Evolutionary conservation across 2,329 filamentous ascomycete species (phyloP), one percentile per base, ranked within the genome.

Genomic region (Akanthomyces uredinophilus): DNA sequence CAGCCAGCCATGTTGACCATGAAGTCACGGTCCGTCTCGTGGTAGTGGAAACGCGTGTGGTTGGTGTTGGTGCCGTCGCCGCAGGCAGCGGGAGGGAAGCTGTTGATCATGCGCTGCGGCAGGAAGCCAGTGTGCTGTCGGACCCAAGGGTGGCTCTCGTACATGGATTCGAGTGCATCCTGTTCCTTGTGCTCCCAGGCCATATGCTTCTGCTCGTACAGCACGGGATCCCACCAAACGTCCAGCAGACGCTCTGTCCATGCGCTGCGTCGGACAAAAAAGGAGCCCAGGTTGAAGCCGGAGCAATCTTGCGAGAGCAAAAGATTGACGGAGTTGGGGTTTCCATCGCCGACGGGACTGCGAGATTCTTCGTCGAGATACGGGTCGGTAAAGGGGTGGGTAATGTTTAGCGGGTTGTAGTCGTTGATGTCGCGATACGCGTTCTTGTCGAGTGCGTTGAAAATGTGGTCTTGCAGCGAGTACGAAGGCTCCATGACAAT

Each of bases 141-240:
- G 60, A 98, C 87, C 93, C 95, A 99, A 0, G 95, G 91, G 73
- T 98, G 94, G 61, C 89, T 89, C 62, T 82, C 84, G 78, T 99
- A 99, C 65, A 99, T 82, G 77, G 96, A 90, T 77, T 97, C 93
- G 47, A 99, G 79, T 1, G 93, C 92, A 72, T 98, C 93, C 77
- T 99, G 95, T 75, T 99, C 95, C 74, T 98, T 98, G 80, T 99
- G 95, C 71, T 95, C 93, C 95, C 95, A 99, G 65, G 95, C 86
- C 93, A 97, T 97, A 74, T 99, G 95, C 73, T 92, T 96, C 77
- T 99, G 95, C 77, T 99, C 95, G 74, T 99, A 99, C 62, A 89
- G 87, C 35, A 98, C 93, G 0, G 95, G 95, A 70, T 99, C 95
- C 95, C 95, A 99, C 95, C 95, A 99, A 58, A 96, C 84, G 71